A percentile compares a stretch with the other conserved stretches of the same genome.
Evolutionary conservation across 768 basidiomycete species (phyloP).

Genomic region (Amylocystis lapponica): DNA sequence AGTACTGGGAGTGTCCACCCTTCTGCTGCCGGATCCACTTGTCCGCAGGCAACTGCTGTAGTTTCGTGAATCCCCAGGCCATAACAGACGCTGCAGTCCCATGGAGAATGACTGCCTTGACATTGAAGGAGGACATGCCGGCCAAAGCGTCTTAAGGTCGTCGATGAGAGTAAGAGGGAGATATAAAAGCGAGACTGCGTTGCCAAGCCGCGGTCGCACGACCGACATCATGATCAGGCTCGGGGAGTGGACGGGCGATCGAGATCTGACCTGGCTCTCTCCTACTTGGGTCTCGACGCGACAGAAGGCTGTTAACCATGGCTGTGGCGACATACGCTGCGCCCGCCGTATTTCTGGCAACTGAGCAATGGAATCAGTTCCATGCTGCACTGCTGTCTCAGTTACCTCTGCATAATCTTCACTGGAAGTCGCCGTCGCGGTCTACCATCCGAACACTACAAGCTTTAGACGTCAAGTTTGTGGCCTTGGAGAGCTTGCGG

Average conservation of each 20-base stretch:
- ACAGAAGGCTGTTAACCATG: too few species aligned
- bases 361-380: constrained; percentile 71
- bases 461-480: constrained; percentile 73
- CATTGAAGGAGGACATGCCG: constrained; percentile 8
- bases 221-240: too few species aligned
- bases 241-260: too few species aligned
- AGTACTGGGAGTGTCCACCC: constrained; percentile 65
- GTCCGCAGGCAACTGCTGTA: constrained; percentile 15
- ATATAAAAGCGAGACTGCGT: too few species aligned
- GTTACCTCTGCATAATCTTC: constrained; percentile 81
- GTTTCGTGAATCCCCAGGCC: constrained; percentile 29
- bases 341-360: constrained; percentile 55
- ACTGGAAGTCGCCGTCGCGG: constrained; percentile 80
- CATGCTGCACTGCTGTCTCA: constrained; percentile 59
- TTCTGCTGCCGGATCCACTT: constrained; percentile 37
- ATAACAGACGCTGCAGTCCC: constrained; percentile 26
- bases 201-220: too few species aligned
- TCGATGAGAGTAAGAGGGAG: too few species aligned
- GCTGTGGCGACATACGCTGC: constrained; percentile 47
- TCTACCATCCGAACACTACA: constrained; percentile 82
- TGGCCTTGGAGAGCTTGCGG: constrained; percentile 58
- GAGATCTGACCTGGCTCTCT: too few species aligned
- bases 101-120: constrained; percentile 25
- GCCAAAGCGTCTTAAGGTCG: too few species aligned
- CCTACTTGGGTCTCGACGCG: too few species aligned